A percentile compares a stretch with the other conserved stretches of the same genome.
phyloP scores from a whole-genome alignment of 176 grass and related monocot genomes.

The Cocos nucifera region DNA sequence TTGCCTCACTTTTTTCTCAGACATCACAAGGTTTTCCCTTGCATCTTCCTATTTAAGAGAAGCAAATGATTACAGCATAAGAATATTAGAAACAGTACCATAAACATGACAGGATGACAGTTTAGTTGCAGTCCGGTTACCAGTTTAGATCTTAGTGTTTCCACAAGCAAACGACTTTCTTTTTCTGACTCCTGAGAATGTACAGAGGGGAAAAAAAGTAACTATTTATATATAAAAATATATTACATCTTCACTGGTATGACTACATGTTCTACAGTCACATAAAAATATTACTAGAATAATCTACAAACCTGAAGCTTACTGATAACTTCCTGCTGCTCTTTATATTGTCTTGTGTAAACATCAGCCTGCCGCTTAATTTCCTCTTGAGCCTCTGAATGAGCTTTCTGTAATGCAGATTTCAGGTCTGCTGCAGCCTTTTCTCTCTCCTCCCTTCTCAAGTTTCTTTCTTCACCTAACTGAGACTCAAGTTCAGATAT shows the following conservation, averaged over 20 bases:
- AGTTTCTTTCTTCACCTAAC: constrained; percentile 76
- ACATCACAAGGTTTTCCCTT: constrained; percentile 78
- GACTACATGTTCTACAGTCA: constrained; percentile 9
- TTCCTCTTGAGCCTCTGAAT: constrained; percentile 66
- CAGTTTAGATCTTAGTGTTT: constrained; percentile 87
- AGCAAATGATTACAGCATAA: constrained; percentile 2
- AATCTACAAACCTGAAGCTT: constrained; percentile 33
- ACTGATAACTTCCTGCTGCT: constrained; percentile 82
- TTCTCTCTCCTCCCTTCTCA: constrained; percentile 86
- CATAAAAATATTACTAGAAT: constrained; percentile 23
- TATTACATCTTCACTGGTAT: too few relatives aligned
- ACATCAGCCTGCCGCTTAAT: constrained; percentile 51
- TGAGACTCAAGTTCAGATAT: constrained; percentile 76
- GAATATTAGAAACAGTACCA: neutral
- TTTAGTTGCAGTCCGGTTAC: constrained; percentile 21
- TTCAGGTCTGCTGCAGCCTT: constrained; percentile 73
- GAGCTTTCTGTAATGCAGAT: constrained; percentile 66
- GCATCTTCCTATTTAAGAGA: constrained; percentile 63
- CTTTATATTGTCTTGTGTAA: constrained; percentile 63
- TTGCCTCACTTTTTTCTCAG: constrained; percentile 85
- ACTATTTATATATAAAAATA: too few relatives aligned
- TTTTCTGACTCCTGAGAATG: constrained; percentile 77
- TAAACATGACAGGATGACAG: too few relatives aligned
- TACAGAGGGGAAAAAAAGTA: neutral
- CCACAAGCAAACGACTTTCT: constrained; percentile 64